Base-by-base conservation (phyloP, 2,329 filamentous ascomycete genomes). In the Neonectria punicea region DNA sequence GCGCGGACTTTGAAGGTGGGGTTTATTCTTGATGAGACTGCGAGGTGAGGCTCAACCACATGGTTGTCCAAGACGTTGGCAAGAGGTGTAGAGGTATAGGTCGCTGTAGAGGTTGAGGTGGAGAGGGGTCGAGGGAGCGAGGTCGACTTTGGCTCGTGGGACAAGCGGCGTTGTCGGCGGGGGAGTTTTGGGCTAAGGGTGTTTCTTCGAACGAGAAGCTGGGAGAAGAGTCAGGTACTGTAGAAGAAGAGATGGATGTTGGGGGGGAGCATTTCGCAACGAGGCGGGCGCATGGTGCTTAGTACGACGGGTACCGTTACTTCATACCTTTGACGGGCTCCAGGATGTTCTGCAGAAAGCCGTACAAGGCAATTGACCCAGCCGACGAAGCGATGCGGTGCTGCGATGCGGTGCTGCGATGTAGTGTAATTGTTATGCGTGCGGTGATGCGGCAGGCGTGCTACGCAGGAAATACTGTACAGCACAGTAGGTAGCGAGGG, bases 281-380 rank as follows among this genome's bases (percentile, higher is more conserved):
- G 41, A 55, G 28, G 39, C 47, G 22, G 58, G 43, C 16, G 30
- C 20, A 30, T 49, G 25, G 46, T 18, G 28, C 14, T 43, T 54
- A 28, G 36, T 58, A 54, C 55, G 39, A 36, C 32, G 36, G 44
- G 36, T 32, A 63, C 44, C 43, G 55, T 59, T 60, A 54, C 43
- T 34, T 65, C 70, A 56, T 72, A 71, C 65, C 63, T 58, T 47
- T 47, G 46, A 34, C 39, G 54, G 47, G 25, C 13, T 43, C 60
- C 34, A 47, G 62, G 50, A 56, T 53, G 53, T 57, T 60, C 58
- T 67, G 66, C 51, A 65, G 62, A 61, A 58, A 67, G 56, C 46
- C 61, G 53, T 20, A 65, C 47, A 51, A 61, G 51, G 61, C 54
- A 66, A 51, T 70, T 69, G 59, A 66, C 61, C 69, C 62, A 69